Evolutionary conservation across 176 grass and related monocot genomes (phyloP).

Genomic region (Thinopyrum elongatum): DNA sequence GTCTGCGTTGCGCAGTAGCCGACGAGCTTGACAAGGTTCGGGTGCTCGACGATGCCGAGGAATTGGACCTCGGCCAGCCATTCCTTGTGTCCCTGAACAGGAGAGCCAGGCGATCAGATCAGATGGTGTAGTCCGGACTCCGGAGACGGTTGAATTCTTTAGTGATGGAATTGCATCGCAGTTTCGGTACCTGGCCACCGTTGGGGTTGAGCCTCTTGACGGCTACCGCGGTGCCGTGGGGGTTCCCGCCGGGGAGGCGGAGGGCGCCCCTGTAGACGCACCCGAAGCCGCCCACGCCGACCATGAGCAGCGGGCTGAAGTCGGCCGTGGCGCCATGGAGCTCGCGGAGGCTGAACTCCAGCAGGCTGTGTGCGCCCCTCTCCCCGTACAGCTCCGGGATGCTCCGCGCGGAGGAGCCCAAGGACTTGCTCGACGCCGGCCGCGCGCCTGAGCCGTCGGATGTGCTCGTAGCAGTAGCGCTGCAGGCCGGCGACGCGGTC

Average conservation of each 20-base stretch:
- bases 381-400: slow-evolving; percentile 56
- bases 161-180: neutral
- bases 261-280: slow-evolving; percentile 62
- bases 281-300: slow-evolving; percentile 74
- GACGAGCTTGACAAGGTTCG: slow-evolving; percentile 65
- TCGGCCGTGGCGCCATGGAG: slow-evolving; percentile 51
- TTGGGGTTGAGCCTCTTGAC: slow-evolving; percentile 68
- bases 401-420: slow-evolving; percentile 42
- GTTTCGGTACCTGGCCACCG: slow-evolving; percentile 43
- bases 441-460: slow-evolving; percentile 23
- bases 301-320: slow-evolving; percentile 65
- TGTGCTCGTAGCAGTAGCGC: slow-evolving; percentile 3
- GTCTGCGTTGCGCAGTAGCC: slow-evolving; percentile 49
- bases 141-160: neutral
- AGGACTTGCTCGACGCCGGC: slow-evolving; percentile 46
- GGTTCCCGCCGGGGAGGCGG: slow-evolving; percentile 22
- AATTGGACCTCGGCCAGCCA: slow-evolving; percentile 76
- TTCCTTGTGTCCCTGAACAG: slow-evolving; percentile 57
- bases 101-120: neutral
- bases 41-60: slow-evolving; percentile 62
- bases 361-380: slow-evolving; percentile 34
- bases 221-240: slow-evolving; percentile 40
- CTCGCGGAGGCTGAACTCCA: slow-evolving; percentile 54
- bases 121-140: neutral
- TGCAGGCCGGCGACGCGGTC: neutral